Evolutionary conservation across 106 monocot genomes (phyloP), one percentile per base, ranked within the genome.

Genomic region (Chionographis japonica): DNA sequence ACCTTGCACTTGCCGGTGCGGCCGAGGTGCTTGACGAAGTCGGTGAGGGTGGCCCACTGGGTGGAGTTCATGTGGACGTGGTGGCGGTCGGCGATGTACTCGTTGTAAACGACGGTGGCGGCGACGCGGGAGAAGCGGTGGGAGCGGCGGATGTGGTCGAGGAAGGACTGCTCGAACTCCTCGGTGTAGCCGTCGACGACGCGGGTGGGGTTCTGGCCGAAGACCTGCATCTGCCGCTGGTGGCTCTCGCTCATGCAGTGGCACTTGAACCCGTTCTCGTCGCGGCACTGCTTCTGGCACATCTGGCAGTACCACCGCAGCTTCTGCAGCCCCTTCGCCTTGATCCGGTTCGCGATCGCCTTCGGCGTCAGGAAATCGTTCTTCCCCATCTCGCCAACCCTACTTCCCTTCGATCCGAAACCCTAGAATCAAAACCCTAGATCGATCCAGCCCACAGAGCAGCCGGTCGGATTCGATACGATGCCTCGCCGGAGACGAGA

Each of bases 261-360:
- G 75, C 95, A 95, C 77, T 95, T 95, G 82, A 95, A 95, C 2
- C 95, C 95, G 58, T 95, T 95, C 86, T 95, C 95, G 68, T 95
- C 95, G 37, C 95, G 88, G 82, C 95, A 95, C 67, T 95, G 95
- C 81, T 95, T 95, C 82, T 95, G 88, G 76, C 95, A 95, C 95
- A 95, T 95, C 86, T 95, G 95, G 84, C 95, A 95, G 82, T 95
- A 95, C 95, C 95, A 95, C 27, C 95, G 81, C 37, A 95, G 86
- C 82, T 95, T 95, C 82, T 95, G 95, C 60, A 95, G 68, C 16
- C 95, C 95, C 69, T 91, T 95, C 54, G 95, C 91, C 57, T 95
- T 95, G 59, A 95, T 95, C 60, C 95, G 63, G 78, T 95, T 95
- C 49, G 95, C 95, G 67, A 91, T 95, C 51, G 95, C 95, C 81